Base-by-base conservation (phyloP, 2,329 filamentous ascomycete genomes). In the Arthroderma sp. region DNA sequence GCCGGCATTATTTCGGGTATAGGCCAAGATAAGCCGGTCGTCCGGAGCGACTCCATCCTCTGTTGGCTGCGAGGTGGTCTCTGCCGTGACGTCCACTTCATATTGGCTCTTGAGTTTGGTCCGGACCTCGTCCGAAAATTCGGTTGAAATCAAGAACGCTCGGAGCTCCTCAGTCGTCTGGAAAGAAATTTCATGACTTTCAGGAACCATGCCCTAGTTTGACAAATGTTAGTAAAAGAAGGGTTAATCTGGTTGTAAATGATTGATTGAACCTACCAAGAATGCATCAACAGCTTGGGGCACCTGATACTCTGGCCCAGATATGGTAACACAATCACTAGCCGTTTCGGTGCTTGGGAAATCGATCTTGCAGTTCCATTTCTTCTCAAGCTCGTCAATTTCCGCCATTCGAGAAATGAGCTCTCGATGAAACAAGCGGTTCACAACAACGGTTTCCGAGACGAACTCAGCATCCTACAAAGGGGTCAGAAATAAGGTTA, bases 301-400 rank as follows among this genome's bases (percentile, higher is more conserved):
- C 32, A 98, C 89, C 72, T 96, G 91, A 76, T 93, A 98, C 68
- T 96, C 89, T 41, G 91, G 91, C 4, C 91, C 91, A 49, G 87
- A 94, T 47, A 98, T 87, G 11, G 83, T 93, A 43, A 98, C 87
- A 58, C 93, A 83, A 58, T 98, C 91, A 61, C 89, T 96, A 22
- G 91, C 91, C 65, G 93, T 84, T 63, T 98, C 91, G 6, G 91
- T 96, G 67, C 88, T 94, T 5, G 91, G 91, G 61, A 98, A 98
- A 54, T 87, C 85, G 59, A 98, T 93, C 71, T 96, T 96, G 80
- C 91, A 98, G 64, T 96, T 96, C 83, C 88, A 96, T 68, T 94
- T 95, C 73, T 94, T 93, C 70, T 98, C 91, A 42, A 98, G 74
- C 55, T 91, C 85, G 53, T 96, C 89, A 47, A 98, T 86, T 58